Conservation (phyloP, 768 basidiomycete genomes). For the Boletus reticulatus region DNA sequence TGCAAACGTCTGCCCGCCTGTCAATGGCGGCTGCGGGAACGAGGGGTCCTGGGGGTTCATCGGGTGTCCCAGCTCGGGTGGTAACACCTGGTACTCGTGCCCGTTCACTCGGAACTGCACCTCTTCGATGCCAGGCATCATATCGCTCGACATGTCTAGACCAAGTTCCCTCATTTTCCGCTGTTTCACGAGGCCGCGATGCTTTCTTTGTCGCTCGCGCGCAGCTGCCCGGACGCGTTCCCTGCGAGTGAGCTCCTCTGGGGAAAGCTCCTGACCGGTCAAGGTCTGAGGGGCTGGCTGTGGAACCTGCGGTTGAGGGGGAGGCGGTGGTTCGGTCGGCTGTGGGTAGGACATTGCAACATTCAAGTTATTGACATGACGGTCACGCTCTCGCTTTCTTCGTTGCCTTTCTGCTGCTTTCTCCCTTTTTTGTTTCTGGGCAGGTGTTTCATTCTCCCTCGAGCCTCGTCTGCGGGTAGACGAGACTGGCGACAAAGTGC, state of each 20-base stretch:
- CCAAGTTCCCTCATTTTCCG: slow-evolving; percentile 82
- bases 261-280: slow-evolving; percentile 41
- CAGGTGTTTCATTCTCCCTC: slow-evolving; percentile 71
- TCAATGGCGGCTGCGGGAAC: slow-evolving; percentile 50
- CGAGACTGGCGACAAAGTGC: slow-evolving; percentile 29
- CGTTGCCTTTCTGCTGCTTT: slow-evolving; percentile 87
- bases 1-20: slow-evolving; percentile 76
- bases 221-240: slow-evolving; percentile 76
- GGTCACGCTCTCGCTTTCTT: slow-evolving; percentile 73
- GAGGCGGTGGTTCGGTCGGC: slow-evolving; percentile 31
- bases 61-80: slow-evolving; percentile 34
- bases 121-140: slow-evolving; percentile 62
- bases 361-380: slow-evolving; percentile 39
- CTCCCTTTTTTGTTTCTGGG: slow-evolving; percentile 74
- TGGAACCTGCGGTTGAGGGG: slow-evolving; percentile 32
- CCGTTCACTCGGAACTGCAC: slow-evolving; percentile 58
- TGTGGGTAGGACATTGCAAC: slow-evolving; percentile 43
- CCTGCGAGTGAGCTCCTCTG: slow-evolving; percentile 64
- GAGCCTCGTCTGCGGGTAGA: slow-evolving; percentile 50
- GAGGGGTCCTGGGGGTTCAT: slow-evolving; percentile 54
- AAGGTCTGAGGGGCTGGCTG: slow-evolving; percentile 26
- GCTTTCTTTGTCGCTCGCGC: slow-evolving; percentile 79
- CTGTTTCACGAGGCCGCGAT: slow-evolving; percentile 75
- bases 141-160: slow-evolving; percentile 76
- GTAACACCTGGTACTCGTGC: slow-evolving; percentile 39